Percentiles rank a stretch among this genome's conserved stretches.
These are phyloP conservation scores for Colletotrichum kahawae DNA, from an alignment of 2,329 filamentous ascomycete genomes.

Conservation along the genomic window DNA sequence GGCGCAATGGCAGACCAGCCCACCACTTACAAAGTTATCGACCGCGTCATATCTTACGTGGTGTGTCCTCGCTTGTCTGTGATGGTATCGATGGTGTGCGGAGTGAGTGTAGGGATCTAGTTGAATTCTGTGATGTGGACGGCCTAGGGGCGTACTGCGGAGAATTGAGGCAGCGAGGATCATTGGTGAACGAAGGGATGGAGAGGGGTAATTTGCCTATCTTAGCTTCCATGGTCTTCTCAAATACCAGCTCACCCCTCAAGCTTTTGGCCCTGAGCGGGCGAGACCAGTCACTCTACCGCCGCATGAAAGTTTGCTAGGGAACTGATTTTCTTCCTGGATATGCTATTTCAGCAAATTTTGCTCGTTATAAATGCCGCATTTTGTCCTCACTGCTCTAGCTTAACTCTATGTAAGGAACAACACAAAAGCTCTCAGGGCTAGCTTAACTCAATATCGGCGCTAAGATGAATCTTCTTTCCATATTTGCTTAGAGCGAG, in stretches of 20 bases:
- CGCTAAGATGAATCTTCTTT: not conserved
- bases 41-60: not conserved
- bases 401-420: not conserved
- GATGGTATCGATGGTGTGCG: not conserved
- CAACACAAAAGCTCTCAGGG: not conserved
- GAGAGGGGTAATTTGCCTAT: not conserved
- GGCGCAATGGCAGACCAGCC: not conserved
- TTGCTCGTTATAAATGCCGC: not conserved
- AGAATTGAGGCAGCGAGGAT: not conserved
- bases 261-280: not conserved
- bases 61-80: too few species aligned
- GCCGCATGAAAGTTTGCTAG: not conserved
- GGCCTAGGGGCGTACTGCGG: not conserved
- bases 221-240: not conserved
- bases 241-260: not conserved
- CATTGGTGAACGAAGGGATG: not conserved
- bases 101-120: not conserved
- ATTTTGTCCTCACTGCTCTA: not conserved
- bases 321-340: not conserved
- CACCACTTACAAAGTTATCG: not conserved
- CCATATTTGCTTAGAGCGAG: not conserved
- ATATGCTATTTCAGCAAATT: not conserved
- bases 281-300: not conserved
- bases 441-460: not conserved
- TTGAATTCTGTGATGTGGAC: not conserved